Evolutionary conservation across 495 filamentous ascomycete species (phyloP), one percentile per base, ranked within the genome.

Genomic region (Beverwykella pulmonaria): DNA sequence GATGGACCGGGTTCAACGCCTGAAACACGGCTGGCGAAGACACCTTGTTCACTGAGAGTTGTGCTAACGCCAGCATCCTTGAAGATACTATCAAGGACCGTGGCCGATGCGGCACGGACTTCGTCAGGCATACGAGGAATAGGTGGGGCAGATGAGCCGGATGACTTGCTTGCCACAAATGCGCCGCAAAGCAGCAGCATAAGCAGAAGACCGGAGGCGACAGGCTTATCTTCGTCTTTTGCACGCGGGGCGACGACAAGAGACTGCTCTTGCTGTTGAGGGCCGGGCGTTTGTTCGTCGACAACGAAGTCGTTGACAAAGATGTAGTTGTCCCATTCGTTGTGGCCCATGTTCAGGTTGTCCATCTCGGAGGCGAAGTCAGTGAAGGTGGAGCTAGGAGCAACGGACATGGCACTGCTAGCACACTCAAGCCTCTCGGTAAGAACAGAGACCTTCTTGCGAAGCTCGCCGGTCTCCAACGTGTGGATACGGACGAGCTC

Each of bases 101-200:
- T 89, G 55, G 93, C 91, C 22, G 93, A 96, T 59, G 95, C 95
- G 63, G 90, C 90, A 61, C 92, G 92, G 59, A 98, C 89, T 70
- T 97, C 93, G 61, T 97, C 92, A 20, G 94, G 92, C 69, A 98
- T 87, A 66, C 88, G 88, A 30, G 93, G 93, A 71, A 97, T 87
- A 68, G 78, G 79, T 27, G 78, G 79, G 48, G 86, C 69, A 71
- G 87, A 68, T 72, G 88, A 73, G 75, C 86, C 78, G 2, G 84
- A 79, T 56, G 82, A 84, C 80, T 93, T 96, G 49, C 93, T 97
- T 57, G 93, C 92, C 65, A 98, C 92, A 76, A 96, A 97, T 54
- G 94, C 94, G 71, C 94, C 94, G 73, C 96, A 93, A 61, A 98
- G 90, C 65, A 98, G 91, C 70, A 97, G 91, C 92, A 86, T 85